These are phyloP conservation scores for Penicillium sp. DNA, from an alignment of 2,329 filamentous ascomycete species.

Conservation along the genomic window DNA sequence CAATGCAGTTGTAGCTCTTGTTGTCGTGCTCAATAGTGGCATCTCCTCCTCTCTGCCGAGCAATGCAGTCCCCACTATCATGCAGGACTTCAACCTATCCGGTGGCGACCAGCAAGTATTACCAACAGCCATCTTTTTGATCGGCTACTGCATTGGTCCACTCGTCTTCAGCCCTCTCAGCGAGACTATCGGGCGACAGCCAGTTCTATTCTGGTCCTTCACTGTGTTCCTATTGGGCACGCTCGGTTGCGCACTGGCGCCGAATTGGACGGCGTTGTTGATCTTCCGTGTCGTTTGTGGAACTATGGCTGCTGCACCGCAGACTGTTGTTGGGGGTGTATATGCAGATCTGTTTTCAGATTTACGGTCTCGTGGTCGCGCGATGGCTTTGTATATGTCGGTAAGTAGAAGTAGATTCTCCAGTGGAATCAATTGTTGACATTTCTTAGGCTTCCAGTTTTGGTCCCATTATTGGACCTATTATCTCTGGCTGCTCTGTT, in stretches of 20 bases:
- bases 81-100: slow-evolving; percentile 28
- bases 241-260: slow-evolving; percentile 40
- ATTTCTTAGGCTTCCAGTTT: slow-evolving; percentile 30
- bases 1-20: slow-evolving; percentile 22
- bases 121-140: slow-evolving; percentile 35
- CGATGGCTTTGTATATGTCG: slow-evolving; percentile 41
- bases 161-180: slow-evolving; percentile 41
- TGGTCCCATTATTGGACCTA: slow-evolving; percentile 41
- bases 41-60: slow-evolving; percentile 37
- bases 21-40: slow-evolving; percentile 36
- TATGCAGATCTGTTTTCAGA: slow-evolving; percentile 44
- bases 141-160: slow-evolving; percentile 39
- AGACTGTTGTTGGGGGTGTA: slow-evolving; percentile 42
- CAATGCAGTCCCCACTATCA: slow-evolving; percentile 35
- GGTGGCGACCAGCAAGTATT: slow-evolving; percentile 28
- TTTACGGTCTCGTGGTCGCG: slow-evolving; percentile 33
- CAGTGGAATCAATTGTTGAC: slow-evolving; percentile 7
- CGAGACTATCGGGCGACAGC: slow-evolving; percentile 38
- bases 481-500: slow-evolving; percentile 43
- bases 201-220: slow-evolving; percentile 48
- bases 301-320: slow-evolving; percentile 38
- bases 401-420: too few species aligned
- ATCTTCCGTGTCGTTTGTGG: slow-evolving; percentile 43
- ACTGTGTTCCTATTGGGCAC: slow-evolving; percentile 38
- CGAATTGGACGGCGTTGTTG: slow-evolving; percentile 37